Evolutionary conservation across 371 early-diverging fungal genomes (phyloP).

Genomic region (Zancudomyces culisetae): DNA sequence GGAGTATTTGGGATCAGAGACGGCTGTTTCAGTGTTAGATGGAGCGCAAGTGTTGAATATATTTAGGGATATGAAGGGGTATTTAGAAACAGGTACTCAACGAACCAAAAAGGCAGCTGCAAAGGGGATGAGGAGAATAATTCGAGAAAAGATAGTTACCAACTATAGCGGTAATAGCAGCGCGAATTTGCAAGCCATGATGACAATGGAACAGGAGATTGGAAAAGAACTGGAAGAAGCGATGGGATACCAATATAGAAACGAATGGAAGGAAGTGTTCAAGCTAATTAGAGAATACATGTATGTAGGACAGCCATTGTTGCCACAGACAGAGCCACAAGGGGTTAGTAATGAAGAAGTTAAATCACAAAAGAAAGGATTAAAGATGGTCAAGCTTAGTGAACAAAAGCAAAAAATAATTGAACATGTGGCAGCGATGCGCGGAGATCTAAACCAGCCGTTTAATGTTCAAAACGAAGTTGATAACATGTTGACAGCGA

Average conservation of each 20-base stretch:
- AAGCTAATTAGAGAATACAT: constrained; percentile 48
- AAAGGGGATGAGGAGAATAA: constrained; percentile 42
- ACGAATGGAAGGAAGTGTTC: constrained; percentile 67
- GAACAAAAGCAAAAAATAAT: too few relatives aligned
- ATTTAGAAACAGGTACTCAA: constrained; percentile 44
- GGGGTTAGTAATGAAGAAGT: too few relatives aligned
- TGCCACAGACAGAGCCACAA: too few relatives aligned
- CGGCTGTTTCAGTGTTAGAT: constrained; percentile 27
- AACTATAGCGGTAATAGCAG: too few relatives aligned
- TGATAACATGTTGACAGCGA: constrained; percentile 59
- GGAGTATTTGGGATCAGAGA: too few relatives aligned
- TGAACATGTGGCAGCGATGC: constrained; percentile 62
- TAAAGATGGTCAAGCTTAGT: too few relatives aligned
- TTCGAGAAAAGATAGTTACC: constrained; percentile 39
- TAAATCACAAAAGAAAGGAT: too few relatives aligned
- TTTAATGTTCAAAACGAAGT: constrained; percentile 71
- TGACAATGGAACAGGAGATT: constrained; percentile 35
- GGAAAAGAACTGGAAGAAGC: constrained; percentile 34
- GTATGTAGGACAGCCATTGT: too few relatives aligned
- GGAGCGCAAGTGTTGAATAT: constrained; percentile 39
- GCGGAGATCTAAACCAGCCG: constrained; percentile 57
- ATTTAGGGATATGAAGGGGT: constrained; percentile 47
- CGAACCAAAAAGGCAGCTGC: constrained; percentile 35
- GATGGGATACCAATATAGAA: constrained; percentile 51
- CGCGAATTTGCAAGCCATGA: constrained; percentile 17